Percentiles rank a stretch among this genome's conserved stretches.
Conservation (phyloP, 1,284 basidiomycete genomes). For the Cryptococcus amylolentus region DNA sequence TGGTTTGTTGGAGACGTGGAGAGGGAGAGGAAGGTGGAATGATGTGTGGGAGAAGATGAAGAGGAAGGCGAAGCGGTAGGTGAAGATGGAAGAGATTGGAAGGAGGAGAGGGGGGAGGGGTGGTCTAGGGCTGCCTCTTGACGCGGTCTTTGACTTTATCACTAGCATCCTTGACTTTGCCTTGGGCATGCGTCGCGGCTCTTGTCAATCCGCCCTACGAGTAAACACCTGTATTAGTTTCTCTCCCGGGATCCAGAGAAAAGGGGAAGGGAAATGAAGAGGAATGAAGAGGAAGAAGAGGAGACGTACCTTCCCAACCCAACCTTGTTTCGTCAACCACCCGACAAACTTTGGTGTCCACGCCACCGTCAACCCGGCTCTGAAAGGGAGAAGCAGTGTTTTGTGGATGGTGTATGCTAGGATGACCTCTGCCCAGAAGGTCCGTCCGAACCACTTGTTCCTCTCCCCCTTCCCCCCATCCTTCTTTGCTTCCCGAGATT, state of each 20-base stretch:
- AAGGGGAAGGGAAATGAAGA: too few species aligned
- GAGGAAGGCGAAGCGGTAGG: too few species aligned
- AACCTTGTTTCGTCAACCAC: constrained; percentile 70
- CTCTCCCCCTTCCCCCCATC: constrained; percentile 6
- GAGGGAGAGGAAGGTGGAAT: too few species aligned
- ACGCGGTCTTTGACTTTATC: constrained; percentile 30
- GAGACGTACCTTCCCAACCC: constrained; percentile 53
- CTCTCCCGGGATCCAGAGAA: neutral
- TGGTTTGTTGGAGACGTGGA: too few species aligned
- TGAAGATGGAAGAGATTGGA: too few species aligned
- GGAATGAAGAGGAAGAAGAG: neutral
- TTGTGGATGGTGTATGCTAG: constrained; percentile 96
- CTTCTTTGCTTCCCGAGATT: constrained; percentile 5
- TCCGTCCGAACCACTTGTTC: constrained; percentile 21
- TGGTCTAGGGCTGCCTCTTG: constrained; percentile 7
- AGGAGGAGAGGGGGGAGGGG: too few species aligned
- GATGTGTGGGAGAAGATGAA: too few species aligned
- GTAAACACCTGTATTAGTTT: too few species aligned
- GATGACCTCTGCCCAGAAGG: constrained; percentile 80
- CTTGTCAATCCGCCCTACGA: constrained; percentile 39
- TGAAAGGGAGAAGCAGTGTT: constrained; percentile 82
- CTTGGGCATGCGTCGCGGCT: constrained; percentile 33
- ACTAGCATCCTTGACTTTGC: constrained; percentile 27
- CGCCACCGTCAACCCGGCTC: constrained; percentile 83
- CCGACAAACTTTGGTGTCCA: constrained; percentile 79